Percentiles rank a stretch among this genome's conserved stretches.
These are phyloP conservation scores for Leccinum solheimii DNA, from an alignment of 1,284 basidiomycete genomes.

Conservation along the genomic window DNA sequence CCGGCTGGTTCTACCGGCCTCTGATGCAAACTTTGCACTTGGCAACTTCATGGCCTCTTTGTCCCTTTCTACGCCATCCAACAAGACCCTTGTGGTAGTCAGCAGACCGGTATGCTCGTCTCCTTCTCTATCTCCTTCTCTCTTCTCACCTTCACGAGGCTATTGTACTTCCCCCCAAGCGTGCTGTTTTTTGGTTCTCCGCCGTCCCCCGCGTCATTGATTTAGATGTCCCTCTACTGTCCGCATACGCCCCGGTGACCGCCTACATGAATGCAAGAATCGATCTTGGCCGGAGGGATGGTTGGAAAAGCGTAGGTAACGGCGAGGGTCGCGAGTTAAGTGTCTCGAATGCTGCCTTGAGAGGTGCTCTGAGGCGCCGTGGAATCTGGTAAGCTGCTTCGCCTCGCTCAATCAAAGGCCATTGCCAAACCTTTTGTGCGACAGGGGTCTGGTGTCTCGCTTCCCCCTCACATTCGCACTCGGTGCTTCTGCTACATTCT, in stretches of 20 bases:
- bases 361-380: slow-evolving; percentile 58
- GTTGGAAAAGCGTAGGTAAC: slow-evolving; percentile 63
- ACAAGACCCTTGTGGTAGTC: slow-evolving; percentile 56
- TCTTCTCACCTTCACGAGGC: slow-evolving; percentile 44
- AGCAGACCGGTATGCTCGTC: slow-evolving; percentile 62
- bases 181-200: slow-evolving; percentile 37
- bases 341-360: slow-evolving; percentile 58
- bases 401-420: slow-evolving; percentile 2
- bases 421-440: background rate
- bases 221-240: slow-evolving; percentile 55
- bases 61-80: slow-evolving; percentile 54
- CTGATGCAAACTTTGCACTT: slow-evolving; percentile 65
- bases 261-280: slow-evolving; percentile 53
- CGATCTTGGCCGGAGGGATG: slow-evolving; percentile 66
- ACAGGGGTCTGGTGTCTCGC: slow-evolving; percentile 66
- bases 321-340: slow-evolving; percentile 72
- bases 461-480: slow-evolving; percentile 59
- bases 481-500: slow-evolving; percentile 43
- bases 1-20: slow-evolving; percentile 63
- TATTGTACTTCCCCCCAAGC: slow-evolving; percentile 48
- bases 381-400: slow-evolving; percentile 58
- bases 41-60: slow-evolving; percentile 80
- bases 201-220: slow-evolving; percentile 43
- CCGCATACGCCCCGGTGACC: slow-evolving; percentile 50
- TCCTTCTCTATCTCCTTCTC: background rate